Evolutionary conservation across 495 filamentous ascomycete genomes (phyloP), one percentile per base, ranked within the genome.

Genomic region (Penicillium verhagenii): DNA sequence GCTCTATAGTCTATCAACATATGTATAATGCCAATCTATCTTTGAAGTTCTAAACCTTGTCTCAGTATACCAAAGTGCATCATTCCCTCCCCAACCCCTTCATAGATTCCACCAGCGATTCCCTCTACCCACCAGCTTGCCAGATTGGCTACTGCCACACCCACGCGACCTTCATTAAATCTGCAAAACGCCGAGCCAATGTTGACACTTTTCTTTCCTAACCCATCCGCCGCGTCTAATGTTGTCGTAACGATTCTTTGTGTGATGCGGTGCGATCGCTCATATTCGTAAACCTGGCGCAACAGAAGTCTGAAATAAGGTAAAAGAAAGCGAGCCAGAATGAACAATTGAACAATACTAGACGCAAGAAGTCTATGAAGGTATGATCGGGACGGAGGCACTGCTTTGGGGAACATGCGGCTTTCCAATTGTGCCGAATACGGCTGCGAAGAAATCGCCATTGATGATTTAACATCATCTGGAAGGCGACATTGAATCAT

Each of bases 1-100:
- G n/a, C n/a, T 59, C 28, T 52, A 31, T 10, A 31, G 37, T 28
- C 57, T 28, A 21, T 46, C 33, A 45, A 53, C n/a, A n/a, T n/a
- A n/a, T 7, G 39, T 19, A 58, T 50, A 59, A 13, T 14, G 50
- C 24, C 25, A 59, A 19, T 54, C 48, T 54, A 53, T 62, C 57
- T n/a, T n/a, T n/a, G n/a, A 29, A 68, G 16, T 44, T 72, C 71
- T 5, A 61, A 57, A n/a, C 63, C 63, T 7, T 66, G 58, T 28
- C 50, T 57, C 35, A 67, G 54, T 21, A 73, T 52, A 9, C 75
- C 79, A 45, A 82, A 54, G 46, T 80, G 72, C 28, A 64, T 58
- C 67, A 89, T 72, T 4, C 84, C 86, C 57, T 86, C 81, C 1
- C 79, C 79, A 38, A 87, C 72, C 0, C 86, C 86, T 46, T 89